Conservation (phyloP, 2,329 filamentous ascomycete genomes). For the Penicillium italicum region DNA sequence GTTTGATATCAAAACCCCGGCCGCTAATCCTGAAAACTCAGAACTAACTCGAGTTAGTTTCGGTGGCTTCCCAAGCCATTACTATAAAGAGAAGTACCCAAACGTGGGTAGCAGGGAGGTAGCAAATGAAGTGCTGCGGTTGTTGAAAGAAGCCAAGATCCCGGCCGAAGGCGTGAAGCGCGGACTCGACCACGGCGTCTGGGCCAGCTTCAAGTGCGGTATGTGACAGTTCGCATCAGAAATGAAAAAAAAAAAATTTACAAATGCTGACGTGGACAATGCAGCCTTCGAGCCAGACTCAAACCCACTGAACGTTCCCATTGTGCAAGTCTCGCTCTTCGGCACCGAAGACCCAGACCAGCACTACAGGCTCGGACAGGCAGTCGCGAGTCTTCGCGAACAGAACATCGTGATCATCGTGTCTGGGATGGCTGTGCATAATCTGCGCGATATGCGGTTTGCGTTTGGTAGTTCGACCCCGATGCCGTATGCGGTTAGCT, state of each 20-base stretch:
- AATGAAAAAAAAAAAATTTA: no score
- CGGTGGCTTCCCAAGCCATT: conserved; percentile 67
- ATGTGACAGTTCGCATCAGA: conserved; percentile 21
- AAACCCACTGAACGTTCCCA: conserved; percentile 62
- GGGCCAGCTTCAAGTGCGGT: conserved; percentile 61
- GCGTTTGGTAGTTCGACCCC: conserved; percentile 46
- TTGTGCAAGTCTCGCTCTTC: conserved; percentile 71
- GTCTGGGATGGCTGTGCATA: conserved; percentile 73
- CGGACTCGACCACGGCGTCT: conserved; percentile 73
- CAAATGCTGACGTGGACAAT: neutral
- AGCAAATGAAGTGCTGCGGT: conserved; percentile 55
- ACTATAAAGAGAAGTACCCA: conserved; percentile 65
- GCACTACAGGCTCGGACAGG: conserved; percentile 66
- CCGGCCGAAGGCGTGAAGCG: conserved; percentile 57
- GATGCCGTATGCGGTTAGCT: conserved; percentile 58
- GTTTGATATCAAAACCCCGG: conserved; percentile 3
- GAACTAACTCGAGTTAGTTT: conserved; percentile 48
- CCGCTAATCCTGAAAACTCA: no score
- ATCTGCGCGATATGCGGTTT: conserved; percentile 56
- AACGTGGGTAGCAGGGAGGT: conserved; percentile 60
- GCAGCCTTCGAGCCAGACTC: conserved; percentile 58
- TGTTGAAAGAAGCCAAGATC: conserved; percentile 57
- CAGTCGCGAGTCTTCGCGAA: conserved; percentile 62
- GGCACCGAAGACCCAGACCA: conserved; percentile 59
- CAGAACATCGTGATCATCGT: conserved; percentile 66